Conservation (phyloP, 2,329 filamentous ascomycete species). For the Alternaria triticimaculans region DNA sequence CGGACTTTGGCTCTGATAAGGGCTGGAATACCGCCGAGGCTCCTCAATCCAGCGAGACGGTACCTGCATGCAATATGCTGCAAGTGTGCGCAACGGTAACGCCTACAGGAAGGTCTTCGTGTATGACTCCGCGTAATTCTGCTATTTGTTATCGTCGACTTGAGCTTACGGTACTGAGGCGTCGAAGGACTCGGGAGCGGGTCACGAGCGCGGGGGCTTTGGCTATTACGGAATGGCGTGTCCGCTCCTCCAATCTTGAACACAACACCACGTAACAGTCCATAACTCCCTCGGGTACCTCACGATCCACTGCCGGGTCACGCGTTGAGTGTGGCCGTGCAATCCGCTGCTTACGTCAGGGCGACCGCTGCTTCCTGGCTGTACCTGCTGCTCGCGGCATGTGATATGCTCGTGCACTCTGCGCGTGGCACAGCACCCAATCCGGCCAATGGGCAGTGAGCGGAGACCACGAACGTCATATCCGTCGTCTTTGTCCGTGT, state of each 20-base stretch:
- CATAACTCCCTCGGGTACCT: neutral
- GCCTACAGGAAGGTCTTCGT: slow-evolving; percentile 18
- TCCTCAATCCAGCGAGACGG: neutral
- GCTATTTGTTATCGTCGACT: slow-evolving; percentile 1
- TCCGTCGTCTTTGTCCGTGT: neutral
- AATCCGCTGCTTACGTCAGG: slow-evolving; percentile 3
- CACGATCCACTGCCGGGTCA: neutral
- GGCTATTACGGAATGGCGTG: slow-evolving; percentile 1
- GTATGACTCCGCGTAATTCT: slow-evolving; percentile 4
- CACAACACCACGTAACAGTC: slow-evolving; percentile 3
- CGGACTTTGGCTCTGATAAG: slow-evolving; percentile 12
- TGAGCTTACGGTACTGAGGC: slow-evolving; percentile 1
- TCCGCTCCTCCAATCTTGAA: slow-evolving; percentile 2
- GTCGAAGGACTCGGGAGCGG: neutral
- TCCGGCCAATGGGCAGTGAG: neutral
- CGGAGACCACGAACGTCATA: neutral
- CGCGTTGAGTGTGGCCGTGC: neutral
- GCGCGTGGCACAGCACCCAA: slow-evolving; percentile 10
- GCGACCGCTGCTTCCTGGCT: neutral
- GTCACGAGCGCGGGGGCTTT: slow-evolving; percentile 16
- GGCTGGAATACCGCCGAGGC: slow-evolving; percentile 4
- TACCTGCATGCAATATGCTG: slow-evolving; percentile 22
- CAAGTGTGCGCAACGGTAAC: slow-evolving; percentile 14
- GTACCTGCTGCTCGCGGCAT: slow-evolving; percentile 11
- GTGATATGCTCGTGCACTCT: slow-evolving; percentile 14